Conservation (phyloP, 768 basidiomycete species). For the Hericium rajendrae region DNA sequence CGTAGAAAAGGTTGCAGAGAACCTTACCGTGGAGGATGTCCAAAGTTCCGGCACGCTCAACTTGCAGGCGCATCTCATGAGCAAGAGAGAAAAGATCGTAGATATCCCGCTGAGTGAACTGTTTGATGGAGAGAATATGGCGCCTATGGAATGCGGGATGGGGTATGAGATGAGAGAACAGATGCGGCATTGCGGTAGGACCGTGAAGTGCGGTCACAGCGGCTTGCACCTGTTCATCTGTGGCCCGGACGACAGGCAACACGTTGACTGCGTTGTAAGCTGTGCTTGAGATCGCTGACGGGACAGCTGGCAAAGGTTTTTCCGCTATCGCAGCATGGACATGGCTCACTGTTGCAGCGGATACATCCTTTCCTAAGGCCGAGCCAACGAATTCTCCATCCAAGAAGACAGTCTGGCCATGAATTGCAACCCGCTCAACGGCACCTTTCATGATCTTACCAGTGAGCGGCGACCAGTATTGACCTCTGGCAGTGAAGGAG, state of each 20-base stretch:
- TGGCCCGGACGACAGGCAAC: constrained; percentile 1
- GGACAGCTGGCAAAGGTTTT: background rate
- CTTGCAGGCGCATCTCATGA: constrained; percentile 93
- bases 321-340: background rate
- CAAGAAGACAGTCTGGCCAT: constrained; percentile 81
- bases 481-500: constrained; percentile 38
- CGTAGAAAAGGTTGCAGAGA: constrained; percentile 89
- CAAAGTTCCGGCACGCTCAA: constrained; percentile 81
- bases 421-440: constrained; percentile 85
- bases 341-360: constrained; percentile 31
- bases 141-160: constrained; percentile 89
- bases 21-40: constrained; percentile 89
- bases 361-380: constrained; percentile 64
- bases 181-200: constrained; percentile 23
- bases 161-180: constrained; percentile 42
- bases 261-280: background rate
- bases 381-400: constrained; percentile 65
- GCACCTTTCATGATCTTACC: constrained; percentile 54
- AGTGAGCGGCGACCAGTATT: constrained; percentile 79
- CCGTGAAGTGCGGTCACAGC: constrained; percentile 19
- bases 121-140: constrained; percentile 91
- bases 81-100: constrained; percentile 92
- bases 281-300: background rate
- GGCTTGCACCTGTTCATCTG: background rate
- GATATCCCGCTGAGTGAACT: constrained; percentile 81